Base-by-base conservation (phyloP, 441 rosid species). In the Gossypium schwendimanii region DNA sequence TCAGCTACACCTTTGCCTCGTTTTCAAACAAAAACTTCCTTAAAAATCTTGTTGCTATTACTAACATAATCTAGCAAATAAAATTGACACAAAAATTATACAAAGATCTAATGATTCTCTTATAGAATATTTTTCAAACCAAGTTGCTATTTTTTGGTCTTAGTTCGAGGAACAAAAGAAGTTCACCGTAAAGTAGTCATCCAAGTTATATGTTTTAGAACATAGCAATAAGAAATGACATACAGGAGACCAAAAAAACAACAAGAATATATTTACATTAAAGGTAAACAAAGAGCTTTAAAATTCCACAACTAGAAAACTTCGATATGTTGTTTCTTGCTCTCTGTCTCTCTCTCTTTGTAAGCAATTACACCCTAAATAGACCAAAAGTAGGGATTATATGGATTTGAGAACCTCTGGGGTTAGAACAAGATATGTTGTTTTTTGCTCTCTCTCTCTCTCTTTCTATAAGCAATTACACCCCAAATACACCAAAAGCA, bases 331-430 rank as follows among this genome's bases (percentile, higher is more conserved):
- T 45, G 20, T 23, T 7, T 41, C 17, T 26, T 20, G 26, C 70
- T 62, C 63, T 12, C 14, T 21, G 2, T 66, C 6, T 4, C 70
- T 62, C 0, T 28, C 6, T 28, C 1, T 28, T 4, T 28, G 33
- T 28, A 28, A 67, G 73, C 78, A 78, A 71, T 50, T 75, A 75
- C 71, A 45, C 63, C 78, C 23, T 41, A 26, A 60, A 3, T 14
- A 20, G 73, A 71, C 31, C 63, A 68, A 31, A 69, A n/a, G 41
- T 75, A 9, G 63, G 70, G 45, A 63, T 72, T 62, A 17, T 52
- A 65, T 50, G 39, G 63, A 72, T 54, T 15, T 66, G 58, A 47
- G 67, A 78, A 78, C 58, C 68, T 71, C 15, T 11, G 0, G 21
- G 75, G 61, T 0, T 14, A 44, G 18, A 63, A 60, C 4, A 26